phyloP scores from a whole-genome alignment of 139 green algal genomes.

The Diplosphaera chodatii region DNA sequence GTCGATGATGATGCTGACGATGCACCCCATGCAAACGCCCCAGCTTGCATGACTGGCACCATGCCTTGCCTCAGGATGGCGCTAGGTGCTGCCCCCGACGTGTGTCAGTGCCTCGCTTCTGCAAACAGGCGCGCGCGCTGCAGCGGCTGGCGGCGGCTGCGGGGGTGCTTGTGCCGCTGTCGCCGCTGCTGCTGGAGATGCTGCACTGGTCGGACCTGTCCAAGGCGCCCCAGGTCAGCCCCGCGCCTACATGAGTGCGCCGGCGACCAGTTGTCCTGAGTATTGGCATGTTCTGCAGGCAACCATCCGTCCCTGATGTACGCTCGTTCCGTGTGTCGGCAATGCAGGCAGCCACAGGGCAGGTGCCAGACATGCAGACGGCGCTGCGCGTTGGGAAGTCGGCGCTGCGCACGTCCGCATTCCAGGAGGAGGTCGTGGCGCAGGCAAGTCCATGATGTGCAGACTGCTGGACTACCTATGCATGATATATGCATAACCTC shows the following conservation, averaged over 20 bases:
- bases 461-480: no score
- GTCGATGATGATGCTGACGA: not conserved
- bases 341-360: slow-evolving; percentile 6
- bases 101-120: no score
- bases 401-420: slow-evolving; percentile 33
- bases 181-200: slow-evolving; percentile 78
- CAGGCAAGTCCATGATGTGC: slow-evolving; percentile 44
- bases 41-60: no score
- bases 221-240: slow-evolving; percentile 18
- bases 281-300: no score
- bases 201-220: slow-evolving; percentile 63
- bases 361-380: slow-evolving; percentile 38
- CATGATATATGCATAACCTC: no score
- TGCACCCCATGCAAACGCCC: no score
- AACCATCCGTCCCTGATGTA: no score
- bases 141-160: slow-evolving; percentile 47
- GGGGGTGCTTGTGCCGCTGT: slow-evolving; percentile 68
- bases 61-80: no score
- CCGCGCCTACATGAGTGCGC: no score
- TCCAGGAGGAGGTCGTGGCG: slow-evolving; percentile 78
- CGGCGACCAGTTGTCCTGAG: no score
- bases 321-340: no score
- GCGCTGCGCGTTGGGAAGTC: slow-evolving; percentile 52
- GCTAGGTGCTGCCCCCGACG: no score
- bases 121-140: slow-evolving; percentile 26